phyloP scores from a whole-genome alignment of 768 basidiomycete genomes.

The Butyriboletus loyo region DNA sequence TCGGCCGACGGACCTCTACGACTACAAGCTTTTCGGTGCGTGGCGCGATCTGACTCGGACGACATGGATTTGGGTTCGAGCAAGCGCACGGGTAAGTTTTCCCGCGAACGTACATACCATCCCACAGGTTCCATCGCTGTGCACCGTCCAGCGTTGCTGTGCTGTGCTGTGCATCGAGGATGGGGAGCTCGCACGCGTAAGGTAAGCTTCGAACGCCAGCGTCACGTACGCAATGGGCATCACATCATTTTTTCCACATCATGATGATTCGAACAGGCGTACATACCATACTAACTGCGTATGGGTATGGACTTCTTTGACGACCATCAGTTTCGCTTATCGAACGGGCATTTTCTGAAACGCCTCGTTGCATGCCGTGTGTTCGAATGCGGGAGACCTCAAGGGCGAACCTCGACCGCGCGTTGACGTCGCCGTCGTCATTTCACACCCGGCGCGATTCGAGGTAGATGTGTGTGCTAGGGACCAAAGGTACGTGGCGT shows the following conservation, averaged over 20 bases:
- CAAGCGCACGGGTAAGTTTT: background rate
- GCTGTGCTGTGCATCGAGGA: background rate
- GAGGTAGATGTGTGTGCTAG: background rate
- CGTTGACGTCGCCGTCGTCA: background rate
- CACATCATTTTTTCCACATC: no score
- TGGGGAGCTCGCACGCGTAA: background rate
- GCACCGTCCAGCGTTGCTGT: no score
- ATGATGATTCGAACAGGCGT: no score
- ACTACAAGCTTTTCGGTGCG: background rate
- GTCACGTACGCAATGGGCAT: no score
- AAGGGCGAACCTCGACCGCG: background rate
- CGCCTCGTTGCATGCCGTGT: background rate
- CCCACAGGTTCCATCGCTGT: background rate
- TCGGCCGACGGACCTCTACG: no score
- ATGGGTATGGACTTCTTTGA: background rate
- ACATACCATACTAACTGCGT: no score
- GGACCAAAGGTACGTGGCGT: background rate
- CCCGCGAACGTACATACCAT: background rate
- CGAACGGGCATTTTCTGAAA: background rate
- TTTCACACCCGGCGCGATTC: background rate
- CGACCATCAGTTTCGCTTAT: background rate
- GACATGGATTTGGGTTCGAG: background rate
- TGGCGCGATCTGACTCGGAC: background rate
- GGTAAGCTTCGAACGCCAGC: no score
- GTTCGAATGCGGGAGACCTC: background rate